These are phyloP conservation scores for Cupressus sempervirens DNA, from an alignment of 75 land plant species.

Conservation along the genomic window DNA sequence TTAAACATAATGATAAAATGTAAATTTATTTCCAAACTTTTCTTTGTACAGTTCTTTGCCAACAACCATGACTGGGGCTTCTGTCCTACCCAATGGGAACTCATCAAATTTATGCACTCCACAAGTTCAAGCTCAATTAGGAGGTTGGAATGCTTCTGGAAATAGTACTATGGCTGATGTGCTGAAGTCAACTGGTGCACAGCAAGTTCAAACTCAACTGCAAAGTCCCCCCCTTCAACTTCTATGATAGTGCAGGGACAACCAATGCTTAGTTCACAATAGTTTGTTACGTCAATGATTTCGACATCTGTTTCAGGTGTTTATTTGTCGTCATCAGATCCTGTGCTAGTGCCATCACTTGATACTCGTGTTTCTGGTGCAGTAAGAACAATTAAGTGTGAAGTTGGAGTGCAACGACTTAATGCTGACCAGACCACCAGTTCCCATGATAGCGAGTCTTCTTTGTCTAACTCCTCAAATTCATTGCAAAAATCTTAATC, in stretches of 20 bases:
- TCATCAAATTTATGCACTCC: slow-evolving; percentile 2
- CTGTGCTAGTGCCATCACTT: slow-evolving; percentile 58
- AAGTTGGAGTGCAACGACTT: slow-evolving; percentile 41
- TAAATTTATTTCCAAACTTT: neutral
- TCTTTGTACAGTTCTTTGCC: slow-evolving; percentile 28
- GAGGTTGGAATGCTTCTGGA: slow-evolving; percentile 5
- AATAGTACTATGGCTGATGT: slow-evolving; percentile 4
- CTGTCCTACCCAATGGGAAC: slow-evolving; percentile 10
- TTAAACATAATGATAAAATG: neutral
- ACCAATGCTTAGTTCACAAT: slow-evolving; percentile 4
- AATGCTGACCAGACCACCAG: slow-evolving; percentile 22
- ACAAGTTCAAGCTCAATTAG: neutral
- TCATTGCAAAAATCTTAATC: slow-evolving; percentile 1
- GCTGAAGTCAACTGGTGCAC: slow-evolving; percentile 3
- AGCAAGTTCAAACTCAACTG: slow-evolving; percentile 1
- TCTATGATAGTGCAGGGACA: slow-evolving; percentile 7
- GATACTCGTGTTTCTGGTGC: slow-evolving; percentile 35
- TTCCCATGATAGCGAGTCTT: slow-evolving; percentile 13
- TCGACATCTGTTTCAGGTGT: slow-evolving; percentile 41
- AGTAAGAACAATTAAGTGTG: slow-evolving; percentile 46
- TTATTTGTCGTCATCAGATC: slow-evolving; percentile 57
- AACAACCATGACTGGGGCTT: slow-evolving; percentile 23
- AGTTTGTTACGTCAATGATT: slow-evolving; percentile 1
- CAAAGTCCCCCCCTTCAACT: neutral
- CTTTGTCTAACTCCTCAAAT: slow-evolving; percentile 2